Evolutionary conservation across 768 basidiomycete genomes (phyloP).

Genomic region (Russula sp.): DNA sequence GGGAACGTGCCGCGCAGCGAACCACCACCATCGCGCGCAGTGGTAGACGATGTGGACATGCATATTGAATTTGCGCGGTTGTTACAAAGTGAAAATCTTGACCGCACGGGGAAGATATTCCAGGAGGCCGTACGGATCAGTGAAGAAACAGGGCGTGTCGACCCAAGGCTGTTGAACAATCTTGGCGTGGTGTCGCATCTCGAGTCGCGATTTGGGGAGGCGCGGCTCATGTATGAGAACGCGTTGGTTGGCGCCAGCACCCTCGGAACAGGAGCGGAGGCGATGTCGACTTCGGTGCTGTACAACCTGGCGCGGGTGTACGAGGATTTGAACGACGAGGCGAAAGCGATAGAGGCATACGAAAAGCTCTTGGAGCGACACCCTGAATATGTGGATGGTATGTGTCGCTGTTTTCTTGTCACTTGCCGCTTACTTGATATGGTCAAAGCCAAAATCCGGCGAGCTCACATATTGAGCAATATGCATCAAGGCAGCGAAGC

Average conservation of each 20-base stretch:
- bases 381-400: constrained; percentile 95
- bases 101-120: constrained; percentile 66
- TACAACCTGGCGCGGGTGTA: constrained; percentile 92
- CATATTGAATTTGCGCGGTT: constrained; percentile 85
- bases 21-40: constrained; percentile 28
- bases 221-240: constrained; percentile 62
- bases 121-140: constrained; percentile 67
- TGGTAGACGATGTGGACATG: constrained; percentile 78
- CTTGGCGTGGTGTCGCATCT: constrained; percentile 70
- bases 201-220: constrained; percentile 52
- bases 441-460: constrained; percentile 79
- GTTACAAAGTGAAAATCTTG: constrained; percentile 78
- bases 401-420: constrained; percentile 25
- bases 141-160: constrained; percentile 40
- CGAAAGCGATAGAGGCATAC: constrained; percentile 78
- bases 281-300: constrained; percentile 72
- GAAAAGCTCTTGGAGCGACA: constrained; percentile 82
- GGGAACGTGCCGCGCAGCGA: constrained; percentile 19
- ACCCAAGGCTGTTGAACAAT: constrained; percentile 76
- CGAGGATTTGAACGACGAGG: constrained; percentile 73
- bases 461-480: constrained; percentile 70
- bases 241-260: constrained; percentile 56
- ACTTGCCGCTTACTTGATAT: background rate
- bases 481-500: constrained; percentile 74
- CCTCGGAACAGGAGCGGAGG: constrained; percentile 50